Base-by-base conservation (phyloP, 179 eudicot genomes). In the Corrigiola litoralis region DNA sequence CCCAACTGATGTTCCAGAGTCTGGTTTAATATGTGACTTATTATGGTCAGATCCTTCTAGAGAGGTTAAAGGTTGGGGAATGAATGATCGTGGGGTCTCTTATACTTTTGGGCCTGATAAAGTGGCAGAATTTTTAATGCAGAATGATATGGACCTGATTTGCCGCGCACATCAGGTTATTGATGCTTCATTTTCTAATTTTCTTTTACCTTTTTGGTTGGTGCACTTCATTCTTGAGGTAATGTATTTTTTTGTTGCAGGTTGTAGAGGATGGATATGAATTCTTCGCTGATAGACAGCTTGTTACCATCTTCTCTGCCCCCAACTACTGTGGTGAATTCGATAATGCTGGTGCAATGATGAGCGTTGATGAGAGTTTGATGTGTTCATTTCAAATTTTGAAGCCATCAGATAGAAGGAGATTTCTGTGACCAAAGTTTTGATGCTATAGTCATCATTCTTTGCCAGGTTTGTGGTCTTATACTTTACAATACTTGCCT, bases 231-330 rank as follows among this genome's bases (percentile, higher is more conserved):
- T 47, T 10, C 17, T n/a, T n/a, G n/a, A n/a, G n/a, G n/a, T n/a
- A n/a, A n/a, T n/a, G n/a, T n/a, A 41, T 72, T 21, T 27, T 55
- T 20, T 40, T 58, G 40, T 53, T 28, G 51, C 66, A 86, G 92
- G 92, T 86, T 67, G 92, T 86, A 59, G 92, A 86, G 74, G 92
- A 86, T 80, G 92, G 92, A 36, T 86, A 86, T 61, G 92, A 86
- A 66, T 86, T 86, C 75, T 86, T 86, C 62, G 92, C 92, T 55
- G 92, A 86, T 42, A 80, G 88, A 65, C 89, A 82, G 72, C 87
- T 86, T 78, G 92, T 86, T 50, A 84, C 91, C 1, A 71, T 86
- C 38, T 86, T 86, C 58, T 86, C 91, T 65, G 91, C 91, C 65
- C 91, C 91, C 33, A 85, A 85, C 61, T 85, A 85, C 54, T 85